These are phyloP conservation scores for Calonectria montana DNA, from an alignment of 2,329 filamentous ascomycete species.

Conservation along the genomic window DNA sequence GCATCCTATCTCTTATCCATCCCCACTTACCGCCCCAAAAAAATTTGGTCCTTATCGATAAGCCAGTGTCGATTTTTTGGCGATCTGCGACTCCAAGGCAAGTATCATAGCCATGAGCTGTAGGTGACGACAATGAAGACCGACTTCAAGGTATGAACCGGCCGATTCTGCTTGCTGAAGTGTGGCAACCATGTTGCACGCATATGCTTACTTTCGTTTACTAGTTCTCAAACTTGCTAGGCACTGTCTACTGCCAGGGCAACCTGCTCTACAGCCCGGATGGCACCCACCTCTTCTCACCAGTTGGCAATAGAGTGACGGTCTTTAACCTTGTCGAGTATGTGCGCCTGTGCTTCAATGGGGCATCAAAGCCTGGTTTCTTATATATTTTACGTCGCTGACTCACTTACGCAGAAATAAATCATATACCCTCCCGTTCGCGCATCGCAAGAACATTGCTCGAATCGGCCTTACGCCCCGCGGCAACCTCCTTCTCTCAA, in stretches of 20 bases:
- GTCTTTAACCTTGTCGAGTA: conserved; percentile 98
- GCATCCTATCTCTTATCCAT: conserved; percentile 18
- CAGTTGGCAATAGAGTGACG: conserved; percentile 94
- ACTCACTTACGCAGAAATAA: conserved; percentile 73
- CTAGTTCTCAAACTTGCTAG: conserved; percentile 98
- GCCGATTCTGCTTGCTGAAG: background rate
- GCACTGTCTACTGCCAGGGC: conserved; percentile 97
- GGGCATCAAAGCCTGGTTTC: background rate
- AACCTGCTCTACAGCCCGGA: conserved; percentile 97
- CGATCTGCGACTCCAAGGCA: conserved; percentile 38
- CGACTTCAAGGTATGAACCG: conserved; percentile 84
- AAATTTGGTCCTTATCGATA: conserved; percentile 49
- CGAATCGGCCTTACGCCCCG: conserved; percentile 88
- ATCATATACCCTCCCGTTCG: conserved; percentile 87
- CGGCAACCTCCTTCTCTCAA: conserved; percentile 90
- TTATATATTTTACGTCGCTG: conserved; percentile 38
- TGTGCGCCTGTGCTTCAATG: conserved; percentile 37
- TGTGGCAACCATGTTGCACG: background rate
- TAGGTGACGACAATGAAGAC: conserved; percentile 87
- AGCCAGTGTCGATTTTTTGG: conserved; percentile 49
- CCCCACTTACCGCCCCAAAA: conserved; percentile 34
- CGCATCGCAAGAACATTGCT: conserved; percentile 93
- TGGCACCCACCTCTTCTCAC: conserved; percentile 94
- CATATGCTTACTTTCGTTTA: background rate
- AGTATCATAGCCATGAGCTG: conserved; percentile 53